Evolutionary conservation across 2,329 filamentous ascomycete species (phyloP).

Genomic region (Cytospora piceae): DNA sequence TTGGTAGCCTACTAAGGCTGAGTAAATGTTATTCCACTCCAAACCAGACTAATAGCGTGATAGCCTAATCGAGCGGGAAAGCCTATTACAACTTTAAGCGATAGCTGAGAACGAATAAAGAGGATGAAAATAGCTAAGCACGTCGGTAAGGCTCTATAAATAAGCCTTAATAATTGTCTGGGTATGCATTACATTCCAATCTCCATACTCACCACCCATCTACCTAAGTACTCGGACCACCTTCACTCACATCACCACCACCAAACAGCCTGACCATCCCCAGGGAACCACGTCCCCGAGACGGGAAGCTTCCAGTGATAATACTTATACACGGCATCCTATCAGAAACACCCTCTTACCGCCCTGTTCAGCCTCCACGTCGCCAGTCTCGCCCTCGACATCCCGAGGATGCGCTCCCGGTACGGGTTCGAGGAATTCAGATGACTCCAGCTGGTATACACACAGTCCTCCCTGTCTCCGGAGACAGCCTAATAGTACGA

Average conservation of each 20-base stretch:
- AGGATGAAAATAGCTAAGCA: too few species aligned
- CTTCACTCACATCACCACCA: background rate
- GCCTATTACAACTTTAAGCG: too few species aligned
- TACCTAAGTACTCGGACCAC: background rate
- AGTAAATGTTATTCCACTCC: too few species aligned
- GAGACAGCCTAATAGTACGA: slow-evolving; percentile 12
- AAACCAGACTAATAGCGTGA: too few species aligned
- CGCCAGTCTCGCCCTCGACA: background rate
- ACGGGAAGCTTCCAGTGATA: background rate
- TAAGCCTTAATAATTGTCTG: too few species aligned
- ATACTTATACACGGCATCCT: background rate
- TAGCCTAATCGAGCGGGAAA: too few species aligned
- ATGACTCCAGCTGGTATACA: background rate
- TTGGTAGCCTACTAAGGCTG: too few species aligned
- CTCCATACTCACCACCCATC: background rate
- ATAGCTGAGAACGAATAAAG: too few species aligned
- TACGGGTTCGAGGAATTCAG: background rate
- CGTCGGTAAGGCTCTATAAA: too few species aligned
- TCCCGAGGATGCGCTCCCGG: background rate
- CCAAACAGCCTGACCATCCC: background rate
- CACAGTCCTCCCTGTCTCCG: slow-evolving; percentile 13
- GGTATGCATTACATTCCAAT: slow-evolving; percentile 2
- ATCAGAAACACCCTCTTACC: background rate
- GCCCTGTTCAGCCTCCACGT: background rate
- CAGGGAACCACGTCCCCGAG: background rate